phyloP scores from a whole-genome alignment of 495 filamentous ascomycete genomes.

The Neurospora sp. region DNA sequence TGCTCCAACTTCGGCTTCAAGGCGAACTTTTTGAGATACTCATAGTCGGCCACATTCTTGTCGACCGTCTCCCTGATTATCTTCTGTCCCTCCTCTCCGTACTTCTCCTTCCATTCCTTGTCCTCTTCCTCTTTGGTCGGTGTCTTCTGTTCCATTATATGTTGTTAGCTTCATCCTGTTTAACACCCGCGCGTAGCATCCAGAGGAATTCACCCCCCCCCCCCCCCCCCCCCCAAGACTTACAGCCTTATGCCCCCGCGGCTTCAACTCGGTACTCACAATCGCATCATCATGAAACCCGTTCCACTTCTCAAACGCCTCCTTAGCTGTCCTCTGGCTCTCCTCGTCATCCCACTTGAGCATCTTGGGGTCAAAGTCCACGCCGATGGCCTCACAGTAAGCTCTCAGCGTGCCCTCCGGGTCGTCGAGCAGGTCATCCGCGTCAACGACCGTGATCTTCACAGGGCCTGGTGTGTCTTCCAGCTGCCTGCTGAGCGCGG shows the following conservation, averaged over 20 bases:
- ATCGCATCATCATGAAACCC: constrained; percentile 96
- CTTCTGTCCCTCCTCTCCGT: constrained; percentile 64
- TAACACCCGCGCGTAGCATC: not conserved
- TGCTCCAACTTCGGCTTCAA: constrained; percentile 26
- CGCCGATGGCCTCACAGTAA: constrained; percentile 68
- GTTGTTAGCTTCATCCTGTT: not conserved
- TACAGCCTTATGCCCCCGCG: constrained; percentile 54
- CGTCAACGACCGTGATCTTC: constrained; percentile 80
- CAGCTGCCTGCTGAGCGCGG: not conserved
- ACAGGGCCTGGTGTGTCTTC: constrained; percentile 6
- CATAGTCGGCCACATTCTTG: constrained; percentile 73
- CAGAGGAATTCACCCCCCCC: not conserved
- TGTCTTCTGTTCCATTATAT: constrained; percentile 20
- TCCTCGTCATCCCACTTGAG: constrained; percentile 70
- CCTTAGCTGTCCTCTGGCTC: constrained; percentile 51
- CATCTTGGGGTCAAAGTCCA: constrained; percentile 65
- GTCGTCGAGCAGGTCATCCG: constrained; percentile 83
- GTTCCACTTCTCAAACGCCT: constrained; percentile 87
- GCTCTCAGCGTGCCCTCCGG: constrained; percentile 62
- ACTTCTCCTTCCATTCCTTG: constrained; percentile 72
- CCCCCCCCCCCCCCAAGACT: no score
- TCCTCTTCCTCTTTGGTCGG: constrained; percentile 53
- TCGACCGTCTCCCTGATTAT: constrained; percentile 69
- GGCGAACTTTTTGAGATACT: constrained; percentile 85
- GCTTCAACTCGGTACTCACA: constrained; percentile 59